Evolutionary conservation across 2,329 filamentous ascomycete genomes (phyloP), one percentile per base, ranked within the genome.

Genomic region (Trichophyton mentagrophytes): DNA sequence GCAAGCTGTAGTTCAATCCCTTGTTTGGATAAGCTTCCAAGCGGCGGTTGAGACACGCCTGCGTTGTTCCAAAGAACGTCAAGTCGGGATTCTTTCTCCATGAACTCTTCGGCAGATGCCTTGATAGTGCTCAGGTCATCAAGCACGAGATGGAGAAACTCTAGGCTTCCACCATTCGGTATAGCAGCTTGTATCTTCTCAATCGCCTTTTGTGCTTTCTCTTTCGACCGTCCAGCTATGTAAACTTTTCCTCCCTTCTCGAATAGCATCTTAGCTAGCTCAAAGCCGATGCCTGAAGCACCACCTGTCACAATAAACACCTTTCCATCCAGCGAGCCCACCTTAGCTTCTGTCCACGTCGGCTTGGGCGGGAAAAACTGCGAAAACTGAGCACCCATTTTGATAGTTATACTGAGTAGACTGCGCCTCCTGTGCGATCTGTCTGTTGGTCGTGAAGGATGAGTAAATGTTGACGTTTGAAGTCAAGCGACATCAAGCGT

Each of bases 221-320:
- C 66, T 57, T 72, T 67, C 1, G 72, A 74, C 22, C 78, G 74
- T 1, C 72, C 75, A 11, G 73, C 72, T 20, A 79, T 64, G 64
- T 77, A 79, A 42, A 79, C 74, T 57, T 71, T 77, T 38, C 73
- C 78, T 62, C 75, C 73, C 40, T 73, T 69, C 27, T 65, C 63
- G 65, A 76, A 78, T 42, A 78, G 73, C 46, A 77, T 72, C 27
- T 67, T 65, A 13, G 70, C 68, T 0, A 77, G 65, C 42, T 75
- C 71, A 60, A 73, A 70, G 59, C 76, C 76, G 2, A 78, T 65
- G 2, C 76, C 76, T 46, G 69, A 69, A 58, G 69, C 66, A 36
- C 69, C 66, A 11, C 74, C 74, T 2, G 74, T 76, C 3, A 76
- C 69, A 22, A 76, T 68, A 65, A 69, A 73, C 63, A 74, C 72